Evolutionary conservation across 805 yeast genomes (phyloP), one percentile per base, ranked within the genome.

Genomic region (Spathaspora sp.): DNA sequence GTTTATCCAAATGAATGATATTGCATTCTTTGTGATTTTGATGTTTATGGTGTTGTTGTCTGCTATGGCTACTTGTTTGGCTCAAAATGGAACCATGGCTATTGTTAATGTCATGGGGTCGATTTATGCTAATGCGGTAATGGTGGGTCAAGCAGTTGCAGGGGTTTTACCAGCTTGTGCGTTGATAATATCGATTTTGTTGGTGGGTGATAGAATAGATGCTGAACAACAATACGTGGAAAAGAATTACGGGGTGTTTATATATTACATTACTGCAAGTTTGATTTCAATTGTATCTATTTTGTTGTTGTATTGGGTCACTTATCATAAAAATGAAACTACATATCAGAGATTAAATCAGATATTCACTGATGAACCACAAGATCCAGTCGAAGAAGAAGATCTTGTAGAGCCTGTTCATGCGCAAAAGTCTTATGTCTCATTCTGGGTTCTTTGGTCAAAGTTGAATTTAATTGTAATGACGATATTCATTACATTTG

Each of bases 121-220:
- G 0, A 78, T 83, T 12, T 88, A 81, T 63, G 92, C 96, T 10
- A 97, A 94, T 61, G 96, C 88, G 0, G 87, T 87, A 1, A 89
- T 94, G 87, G 92, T 92, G 2, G 99, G 99, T 1, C 97, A 93
- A 66, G 97, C 96, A 0, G 72, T 93, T 16, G 90, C 97, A 0
- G 99, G 99, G 1, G 96, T 94, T 0, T 70, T 93, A 35, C 98
- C 99, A 1, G 83, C 97, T 0, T 63, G 87, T 17, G 84, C 87
- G 12, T 78, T 82, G 58, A 85, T 83, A 54, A 53, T 78, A 10
- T 80, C 87, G 10, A 82, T 81, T 23, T 60, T 80, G 48, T 45
- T 71, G 5, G 69, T 70, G 11, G 79, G 75, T 8, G 74, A 69
- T 5, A 59, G 57, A n/a, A 48, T 53, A 17, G 42, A 51, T 3